phyloP scores from a whole-genome alignment of 495 filamentous ascomycete genomes.

The Sabuloglossum arenarium region DNA sequence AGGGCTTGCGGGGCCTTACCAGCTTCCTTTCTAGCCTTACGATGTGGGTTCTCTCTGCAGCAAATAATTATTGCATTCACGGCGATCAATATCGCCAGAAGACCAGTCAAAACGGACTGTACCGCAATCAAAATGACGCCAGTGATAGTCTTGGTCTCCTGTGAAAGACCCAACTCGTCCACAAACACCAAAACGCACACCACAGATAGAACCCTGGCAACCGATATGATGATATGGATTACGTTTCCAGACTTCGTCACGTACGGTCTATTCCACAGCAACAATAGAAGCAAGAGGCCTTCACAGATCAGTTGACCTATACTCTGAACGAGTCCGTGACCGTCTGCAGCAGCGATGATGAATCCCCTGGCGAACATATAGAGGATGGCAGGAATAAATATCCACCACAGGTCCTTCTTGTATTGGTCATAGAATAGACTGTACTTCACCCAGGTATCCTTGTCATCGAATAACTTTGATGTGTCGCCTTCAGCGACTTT shows the following conservation, averaged over 20 bases:
- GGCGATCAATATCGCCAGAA: slow-evolving; percentile 73
- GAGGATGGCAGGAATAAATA: slow-evolving; percentile 77
- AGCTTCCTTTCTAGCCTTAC: slow-evolving; percentile 62
- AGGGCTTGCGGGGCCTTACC: slow-evolving; percentile 29
- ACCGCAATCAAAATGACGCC: slow-evolving; percentile 79
- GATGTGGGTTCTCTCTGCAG: slow-evolving; percentile 76
- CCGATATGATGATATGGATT: slow-evolving; percentile 84
- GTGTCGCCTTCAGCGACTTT: slow-evolving; percentile 58
- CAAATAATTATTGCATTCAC: slow-evolving; percentile 72
- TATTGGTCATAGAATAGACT: slow-evolving; percentile 94
- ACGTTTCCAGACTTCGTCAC: slow-evolving; percentile 68
- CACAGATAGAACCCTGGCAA: slow-evolving; percentile 84
- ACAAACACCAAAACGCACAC: slow-evolving; percentile 85
- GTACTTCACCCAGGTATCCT: slow-evolving; percentile 85
- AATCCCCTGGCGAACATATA: slow-evolving; percentile 87
- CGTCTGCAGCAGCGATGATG: slow-evolving; percentile 70
- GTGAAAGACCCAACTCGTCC: slow-evolving; percentile 71
- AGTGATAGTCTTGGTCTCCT: slow-evolving; percentile 88
- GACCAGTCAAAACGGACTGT: slow-evolving; percentile 63
- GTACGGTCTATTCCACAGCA: slow-evolving; percentile 74
- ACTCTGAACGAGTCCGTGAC: slow-evolving; percentile 66
- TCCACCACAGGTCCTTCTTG: slow-evolving; percentile 85
- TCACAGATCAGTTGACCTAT: slow-evolving; percentile 66
- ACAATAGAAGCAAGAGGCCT: slow-evolving; percentile 40
- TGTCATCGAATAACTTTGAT: slow-evolving; percentile 60